Conservation (phyloP, 495 filamentous ascomycete genomes). For the Zalerion maritima region DNA sequence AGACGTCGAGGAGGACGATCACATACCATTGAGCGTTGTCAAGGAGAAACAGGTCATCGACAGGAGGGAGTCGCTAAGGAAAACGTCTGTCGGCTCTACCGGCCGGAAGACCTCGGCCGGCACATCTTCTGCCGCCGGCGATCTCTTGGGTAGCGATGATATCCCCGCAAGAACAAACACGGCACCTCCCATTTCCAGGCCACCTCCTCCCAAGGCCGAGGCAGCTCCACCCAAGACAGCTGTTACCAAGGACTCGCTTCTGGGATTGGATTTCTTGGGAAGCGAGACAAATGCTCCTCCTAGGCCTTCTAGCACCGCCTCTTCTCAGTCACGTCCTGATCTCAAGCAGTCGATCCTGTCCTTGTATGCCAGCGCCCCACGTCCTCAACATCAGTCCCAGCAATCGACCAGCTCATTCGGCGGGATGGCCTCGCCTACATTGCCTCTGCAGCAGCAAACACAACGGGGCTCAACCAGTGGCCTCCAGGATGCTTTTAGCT, state of each 20-base stretch:
- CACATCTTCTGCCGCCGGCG: constrained; percentile 22
- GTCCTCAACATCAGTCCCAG: constrained; percentile 41
- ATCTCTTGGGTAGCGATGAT: constrained; percentile 35
- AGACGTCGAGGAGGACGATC: constrained; percentile 70
- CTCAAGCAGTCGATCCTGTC: constrained; percentile 95
- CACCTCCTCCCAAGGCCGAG: constrained; percentile 49
- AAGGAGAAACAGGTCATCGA: constrained; percentile 43
- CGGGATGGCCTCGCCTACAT: constrained; percentile 44
- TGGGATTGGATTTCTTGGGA: constrained; percentile 90
- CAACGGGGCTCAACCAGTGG: constrained; percentile 51
- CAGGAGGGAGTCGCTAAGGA: constrained; percentile 29
- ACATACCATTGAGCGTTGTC: constrained; percentile 47
- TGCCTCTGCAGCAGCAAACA: constrained; percentile 25
- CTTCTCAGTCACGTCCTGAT: constrained; percentile 68
- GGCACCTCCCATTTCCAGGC: constrained; percentile 49
- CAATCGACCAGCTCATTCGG: constrained; percentile 53
- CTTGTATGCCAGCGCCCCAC: constrained; percentile 74
- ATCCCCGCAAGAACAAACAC: constrained; percentile 37
- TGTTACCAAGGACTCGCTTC: constrained; percentile 64
- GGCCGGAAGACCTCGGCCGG: constrained; percentile 14
- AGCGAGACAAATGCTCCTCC: constrained; percentile 46
- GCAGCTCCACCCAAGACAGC: constrained; percentile 42
- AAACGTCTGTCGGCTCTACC: constrained; percentile 23
- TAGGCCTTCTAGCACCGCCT: constrained; percentile 56
- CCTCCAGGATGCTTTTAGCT: constrained; percentile 77